Percentiles rank a stretch among this genome's conserved stretches.
These are phyloP conservation scores for Nepenthes gracilis DNA, from an alignment of 148 eudicot species.

Conservation along the genomic window DNA sequence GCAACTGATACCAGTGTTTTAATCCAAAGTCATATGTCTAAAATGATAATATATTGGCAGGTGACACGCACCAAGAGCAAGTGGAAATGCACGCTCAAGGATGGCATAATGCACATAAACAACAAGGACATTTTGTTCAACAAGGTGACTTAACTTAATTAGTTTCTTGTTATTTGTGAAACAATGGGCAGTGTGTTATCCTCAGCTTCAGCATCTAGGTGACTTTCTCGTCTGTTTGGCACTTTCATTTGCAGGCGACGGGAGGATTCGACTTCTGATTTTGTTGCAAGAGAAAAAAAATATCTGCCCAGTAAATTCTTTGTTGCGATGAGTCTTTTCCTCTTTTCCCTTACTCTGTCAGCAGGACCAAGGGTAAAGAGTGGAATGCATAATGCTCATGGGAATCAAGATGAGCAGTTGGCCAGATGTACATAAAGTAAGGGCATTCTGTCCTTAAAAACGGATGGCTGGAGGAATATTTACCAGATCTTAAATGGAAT, in stretches of 20 bases:
- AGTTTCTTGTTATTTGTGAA: not conserved
- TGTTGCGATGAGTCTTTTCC: not conserved
- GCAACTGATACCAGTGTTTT: too few species aligned
- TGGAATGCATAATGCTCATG: constrained; percentile 13
- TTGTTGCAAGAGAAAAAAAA: not conserved
- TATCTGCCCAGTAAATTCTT: too few species aligned
- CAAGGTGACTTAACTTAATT: constrained; percentile 35
- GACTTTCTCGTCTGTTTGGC: constrained; percentile 5
- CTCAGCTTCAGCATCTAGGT: not conserved
- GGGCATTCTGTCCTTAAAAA: constrained; percentile 21
- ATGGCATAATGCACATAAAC: constrained; percentile 93
- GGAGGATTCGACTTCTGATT: constrained; percentile 82
- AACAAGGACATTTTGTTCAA: constrained; percentile 77
- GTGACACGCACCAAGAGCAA: constrained; percentile 82
- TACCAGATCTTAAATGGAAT: too few species aligned
- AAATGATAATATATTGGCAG: constrained; percentile 17
- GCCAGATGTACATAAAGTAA: constrained; percentile 35
- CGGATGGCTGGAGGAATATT: constrained; percentile 11
- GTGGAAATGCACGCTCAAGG: constrained; percentile 93
- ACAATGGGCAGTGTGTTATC: not conserved
- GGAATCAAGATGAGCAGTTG: constrained; percentile 14
- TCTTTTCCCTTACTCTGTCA: not conserved
- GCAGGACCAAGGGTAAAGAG: constrained; percentile 1
- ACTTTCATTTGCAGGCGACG: constrained; percentile 48
- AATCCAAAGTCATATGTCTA: not conserved